Base-by-base conservation (phyloP, 2,329 filamentous ascomycete species). In the Graphilbum sp. region DNA sequence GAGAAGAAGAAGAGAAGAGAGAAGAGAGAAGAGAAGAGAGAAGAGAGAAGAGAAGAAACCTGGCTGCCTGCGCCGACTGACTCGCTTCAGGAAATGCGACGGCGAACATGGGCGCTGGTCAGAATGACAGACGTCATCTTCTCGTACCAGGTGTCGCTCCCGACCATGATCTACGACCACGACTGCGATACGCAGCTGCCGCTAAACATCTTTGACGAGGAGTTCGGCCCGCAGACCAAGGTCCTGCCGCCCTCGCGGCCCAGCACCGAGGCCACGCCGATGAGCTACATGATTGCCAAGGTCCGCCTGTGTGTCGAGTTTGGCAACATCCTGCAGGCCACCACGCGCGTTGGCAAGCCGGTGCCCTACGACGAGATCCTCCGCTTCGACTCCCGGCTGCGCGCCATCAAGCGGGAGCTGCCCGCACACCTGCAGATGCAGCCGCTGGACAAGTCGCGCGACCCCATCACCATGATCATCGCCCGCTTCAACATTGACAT, bases 401-500 rank as follows among this genome's bases (percentile, higher is more conserved):
- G 75, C 25, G 69, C 73, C 40, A 59, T 75, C 25, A 68, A 69
- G 52, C 63, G 79, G 25, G 70, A 78, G 40, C 69, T 93, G 36
- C 84, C 90, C 1, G 79, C 83, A 3, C 81, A 93, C 54, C 64
- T 96, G 24, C 78, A 75, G 47, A 65, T 93, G 46, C 75, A 78
- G 24, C 68, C 78, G 0, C 66, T 93, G 41, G 79, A 87, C 41
- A 79, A 84, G 39, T 77, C 73, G 5, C 67, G 76, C 34, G 87
- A 94, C 49, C 77, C 92, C 16, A 75, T 90, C 54, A 82, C 84
- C 20, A 70, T 90, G 42, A 77, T 95, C 41, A 79, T 93, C 62
- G 80, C 87, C 37, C 76, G 87, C 21, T 87, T 86, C 53, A 81
- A 80, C 40, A 62, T 95, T 24, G 83, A 90, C 44, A 78, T 90